Base-by-base conservation (phyloP, 768 basidiomycete species). In the Boletus subparvulus region DNA sequence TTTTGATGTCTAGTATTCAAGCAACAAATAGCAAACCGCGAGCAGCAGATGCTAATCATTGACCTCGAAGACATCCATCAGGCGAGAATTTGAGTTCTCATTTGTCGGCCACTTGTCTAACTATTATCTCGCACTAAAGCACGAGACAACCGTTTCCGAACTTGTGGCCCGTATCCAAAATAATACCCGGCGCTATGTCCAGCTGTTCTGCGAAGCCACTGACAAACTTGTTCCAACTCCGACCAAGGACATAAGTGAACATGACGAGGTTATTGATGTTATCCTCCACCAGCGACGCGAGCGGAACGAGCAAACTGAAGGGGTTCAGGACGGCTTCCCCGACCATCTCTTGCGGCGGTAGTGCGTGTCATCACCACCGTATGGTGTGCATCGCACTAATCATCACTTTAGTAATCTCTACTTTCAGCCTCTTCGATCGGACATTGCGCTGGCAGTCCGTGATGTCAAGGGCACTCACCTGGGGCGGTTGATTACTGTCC, bases 211-310 rank as follows among this genome's bases (percentile, higher is more conserved):
- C 62, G 88, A 93, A 66, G 93, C 90, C 45, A 83, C 98, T 52
- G 97, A 99, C 79, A 83, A 84, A 59, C 80, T 96, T 52, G 86
- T 98, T 81, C 95, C 94, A 16, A 77, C 79, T 37, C 92, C 94
- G 13, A 94, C 90, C 10, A 89, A 87, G 68, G 94, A 97, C 64
- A 90, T 98, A 58, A 88, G 85, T 55, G 87, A 92, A 60, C 84
- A 93, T 40, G 90, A 93, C 59, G 97, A 99, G 71, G 95, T 98
- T 47, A 90, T 98, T 40, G 97, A 99, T 72, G 87, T 98, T 6
- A 97, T 99, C 56, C 81, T 98, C 60, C 93, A 94, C 70, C 97
- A 98, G 67, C 81, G 97, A 52, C 80, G 87, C 52, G 91, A 97
- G 70, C 82, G 92, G 56, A 98, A 98, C 65, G 85, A 88, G 53